Conservation (phyloP, 208 protist species). For the Leishmania arabica region DNA sequence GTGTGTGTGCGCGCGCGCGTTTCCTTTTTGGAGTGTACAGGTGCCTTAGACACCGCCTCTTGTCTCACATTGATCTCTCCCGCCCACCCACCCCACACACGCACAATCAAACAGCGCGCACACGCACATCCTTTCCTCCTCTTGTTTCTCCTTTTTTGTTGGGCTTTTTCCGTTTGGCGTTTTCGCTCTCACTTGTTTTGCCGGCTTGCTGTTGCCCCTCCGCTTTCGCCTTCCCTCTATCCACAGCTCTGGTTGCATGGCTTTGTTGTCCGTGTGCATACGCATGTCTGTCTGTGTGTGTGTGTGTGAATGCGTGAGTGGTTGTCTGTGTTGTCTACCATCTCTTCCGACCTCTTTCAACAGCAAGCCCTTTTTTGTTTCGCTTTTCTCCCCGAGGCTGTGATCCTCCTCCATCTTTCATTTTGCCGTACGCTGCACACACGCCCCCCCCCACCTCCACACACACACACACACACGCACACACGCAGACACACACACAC, state of each 20-base stretch:
- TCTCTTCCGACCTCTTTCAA: neutral
- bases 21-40: neutral
- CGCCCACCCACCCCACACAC: neutral
- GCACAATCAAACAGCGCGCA: neutral
- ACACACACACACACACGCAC: neutral
- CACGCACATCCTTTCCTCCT: neutral
- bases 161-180: neutral
- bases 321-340: neutral
- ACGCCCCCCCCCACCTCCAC: no score
- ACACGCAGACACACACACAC: neutral
- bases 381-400: neutral
- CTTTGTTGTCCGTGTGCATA: neutral
- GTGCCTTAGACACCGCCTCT: neutral
- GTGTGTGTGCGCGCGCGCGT: neutral
- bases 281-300: neutral
- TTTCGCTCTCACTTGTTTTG: neutral
- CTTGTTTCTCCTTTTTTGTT: neutral
- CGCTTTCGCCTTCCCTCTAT: neutral
- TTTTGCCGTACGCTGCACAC: neutral
- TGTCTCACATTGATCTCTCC: neutral
- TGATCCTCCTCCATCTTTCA: neutral
- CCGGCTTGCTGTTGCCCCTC: neutral
- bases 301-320: constrained; percentile 2
- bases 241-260: neutral
- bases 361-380: neutral